These are phyloP conservation scores for Pythium oligandrum DNA, from an alignment of 352 stramenopile species.

Conservation along the genomic window DNA sequence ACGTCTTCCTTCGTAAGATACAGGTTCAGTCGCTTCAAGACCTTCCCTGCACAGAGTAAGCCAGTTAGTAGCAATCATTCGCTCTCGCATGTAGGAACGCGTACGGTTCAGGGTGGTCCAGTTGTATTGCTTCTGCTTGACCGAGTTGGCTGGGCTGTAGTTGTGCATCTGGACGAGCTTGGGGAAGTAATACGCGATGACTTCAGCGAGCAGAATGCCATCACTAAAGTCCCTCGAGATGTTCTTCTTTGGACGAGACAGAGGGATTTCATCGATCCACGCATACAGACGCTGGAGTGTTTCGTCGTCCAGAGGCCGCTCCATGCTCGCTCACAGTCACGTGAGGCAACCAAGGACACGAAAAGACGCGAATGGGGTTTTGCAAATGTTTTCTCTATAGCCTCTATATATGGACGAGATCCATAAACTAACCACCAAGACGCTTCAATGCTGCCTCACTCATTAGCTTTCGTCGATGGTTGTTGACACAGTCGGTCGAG, in stretches of 20 bases:
- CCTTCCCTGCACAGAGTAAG: slow-evolving; percentile 44
- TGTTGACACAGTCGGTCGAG: slow-evolving; percentile 90
- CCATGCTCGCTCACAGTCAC: slow-evolving; percentile 23
- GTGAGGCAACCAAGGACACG: too few relatives aligned
- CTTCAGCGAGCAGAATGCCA: slow-evolving; percentile 85
- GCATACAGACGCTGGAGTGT: slow-evolving; percentile 91
- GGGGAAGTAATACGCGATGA: slow-evolving; percentile 94
- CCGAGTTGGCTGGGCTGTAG: slow-evolving; percentile 91
- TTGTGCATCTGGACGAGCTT: slow-evolving; percentile 96
- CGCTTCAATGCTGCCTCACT: slow-evolving; percentile 88
- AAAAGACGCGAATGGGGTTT: too few relatives aligned
- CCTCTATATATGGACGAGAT: slow-evolving; percentile 9
- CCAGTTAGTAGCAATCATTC: too few relatives aligned
- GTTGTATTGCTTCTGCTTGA: slow-evolving; percentile 95
- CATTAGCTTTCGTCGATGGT: slow-evolving; percentile 91
- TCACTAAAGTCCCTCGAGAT: slow-evolving; percentile 95
- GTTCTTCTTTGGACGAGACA: slow-evolving; percentile 93
- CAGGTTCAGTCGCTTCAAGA: slow-evolving; percentile 81
- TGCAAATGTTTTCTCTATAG: not conserved
- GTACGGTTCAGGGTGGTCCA: slow-evolving; percentile 92
- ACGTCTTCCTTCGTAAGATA: slow-evolving; percentile 87
- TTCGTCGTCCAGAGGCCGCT: slow-evolving; percentile 80
- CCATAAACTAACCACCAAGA: slow-evolving; percentile 29
- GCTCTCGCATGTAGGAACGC: slow-evolving; percentile 14
- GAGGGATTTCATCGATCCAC: slow-evolving; percentile 94